A percentile compares a stretch with the other conserved stretches of the same genome.
phyloP scores from a whole-genome alignment of 2,329 filamentous ascomycete genomes.

The Elsinoe fawcettii region DNA sequence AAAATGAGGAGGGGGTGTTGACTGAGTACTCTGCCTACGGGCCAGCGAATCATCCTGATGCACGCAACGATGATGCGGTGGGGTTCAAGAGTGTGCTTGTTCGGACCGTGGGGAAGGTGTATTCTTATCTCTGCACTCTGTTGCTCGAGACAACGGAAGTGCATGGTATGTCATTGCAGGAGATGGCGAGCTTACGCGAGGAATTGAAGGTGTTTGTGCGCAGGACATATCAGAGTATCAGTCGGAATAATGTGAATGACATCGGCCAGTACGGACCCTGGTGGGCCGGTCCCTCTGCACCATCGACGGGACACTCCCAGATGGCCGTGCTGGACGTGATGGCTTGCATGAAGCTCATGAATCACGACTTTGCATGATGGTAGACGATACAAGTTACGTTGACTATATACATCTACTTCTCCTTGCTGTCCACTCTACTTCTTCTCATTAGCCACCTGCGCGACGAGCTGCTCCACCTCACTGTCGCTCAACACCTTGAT shows the following conservation, averaged over 20 bases:
- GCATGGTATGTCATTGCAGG: constrained; percentile 11
- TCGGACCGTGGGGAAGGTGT: constrained; percentile 23
- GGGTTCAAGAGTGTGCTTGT: constrained; percentile 26
- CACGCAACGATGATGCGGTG: constrained; percentile 23
- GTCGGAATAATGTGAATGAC: constrained; percentile 23
- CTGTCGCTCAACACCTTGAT: constrained; percentile 26
- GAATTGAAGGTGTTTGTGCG: constrained; percentile 20
- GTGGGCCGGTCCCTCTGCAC: constrained; percentile 26
- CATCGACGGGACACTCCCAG: constrained; percentile 24
- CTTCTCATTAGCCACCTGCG: constrained; percentile 22
- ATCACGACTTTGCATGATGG: neutral
- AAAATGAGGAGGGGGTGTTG: constrained; percentile 19
- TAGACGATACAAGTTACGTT: neutral
- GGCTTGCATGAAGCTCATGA: constrained; percentile 23
- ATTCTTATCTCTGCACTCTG: constrained; percentile 14
- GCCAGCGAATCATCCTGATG: constrained; percentile 22
- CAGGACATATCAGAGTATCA: constrained; percentile 22
- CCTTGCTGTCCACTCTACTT: constrained; percentile 22
- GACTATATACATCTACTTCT: neutral
- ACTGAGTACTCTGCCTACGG: constrained; percentile 23
- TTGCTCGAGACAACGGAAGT: constrained; percentile 15
- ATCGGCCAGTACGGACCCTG: constrained; percentile 27
- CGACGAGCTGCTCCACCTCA: constrained; percentile 26
- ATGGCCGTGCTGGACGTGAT: constrained; percentile 27
- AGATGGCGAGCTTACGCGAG: constrained; percentile 18